Base-by-base conservation (phyloP, 164 flowering plant genomes). In the Vitis labrusca region DNA sequence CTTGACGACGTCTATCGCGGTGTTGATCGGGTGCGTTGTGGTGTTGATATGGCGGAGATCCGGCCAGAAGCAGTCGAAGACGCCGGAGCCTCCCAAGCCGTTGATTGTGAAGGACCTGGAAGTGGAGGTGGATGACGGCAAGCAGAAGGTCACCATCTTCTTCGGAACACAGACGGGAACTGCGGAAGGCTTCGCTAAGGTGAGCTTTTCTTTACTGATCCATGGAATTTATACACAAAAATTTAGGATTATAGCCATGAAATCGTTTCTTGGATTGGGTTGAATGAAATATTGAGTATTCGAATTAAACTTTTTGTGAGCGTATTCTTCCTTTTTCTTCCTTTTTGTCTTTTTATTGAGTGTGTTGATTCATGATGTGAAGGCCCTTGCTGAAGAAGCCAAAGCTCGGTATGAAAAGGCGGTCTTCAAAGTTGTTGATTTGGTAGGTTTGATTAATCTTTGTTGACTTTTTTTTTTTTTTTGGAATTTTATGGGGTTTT, bases 101-200 rank as follows among this genome's bases (percentile, higher is more conserved):
- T 61, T 82, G 85, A 50, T 82, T 10, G 73, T 82, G 19, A 90
- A 83, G 75, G 79, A 75, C 27, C 73, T 67, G 1, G 97, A 90
- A 60, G 77, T 44, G 9, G 98, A 92, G 15, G 84, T 79, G 10
- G 96, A 91, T 68, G 91, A 85, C 51, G 97, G 97, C 9, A 86
- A 70, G 84, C 85, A 81, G 82, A 92, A 89, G 80, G 98, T 94
- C 68, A 87, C 94, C 55, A 73, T 94, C 73, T 88, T 94, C 73
- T 94, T 86, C 65, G 99, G 99, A 4, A 94, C 98, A 0, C 99
- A 94, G 76, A 94, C 99, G 30, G 99, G 99, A 2, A 94, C 99
- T 0, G 98, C 99, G 32, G 99, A 94, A 74, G 99, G 99, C n/a
- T 94, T 94, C 63, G 99, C 99, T 1, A 94, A 94, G 97, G 98